A percentile compares a stretch with the other conserved stretches of the same genome.
phyloP scores from a whole-genome alignment of 768 basidiomycete genomes.

The Amanita inopinata region DNA sequence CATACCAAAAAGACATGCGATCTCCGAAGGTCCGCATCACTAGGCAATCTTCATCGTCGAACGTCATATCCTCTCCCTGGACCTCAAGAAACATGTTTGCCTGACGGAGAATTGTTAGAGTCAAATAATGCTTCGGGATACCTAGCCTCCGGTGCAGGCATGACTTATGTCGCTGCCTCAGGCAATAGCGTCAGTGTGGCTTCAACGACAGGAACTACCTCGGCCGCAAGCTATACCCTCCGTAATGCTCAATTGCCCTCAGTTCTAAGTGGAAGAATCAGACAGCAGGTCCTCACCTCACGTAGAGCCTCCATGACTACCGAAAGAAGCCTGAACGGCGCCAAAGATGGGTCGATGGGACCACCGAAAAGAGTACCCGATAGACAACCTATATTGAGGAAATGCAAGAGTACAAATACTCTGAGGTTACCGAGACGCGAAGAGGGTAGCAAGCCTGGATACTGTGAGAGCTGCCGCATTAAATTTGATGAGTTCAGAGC shows the following conservation, averaged over 20 bases:
- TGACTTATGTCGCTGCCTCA: conserved; percentile 79
- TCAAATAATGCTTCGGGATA: conserved; percentile 67
- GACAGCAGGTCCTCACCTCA: conserved; percentile 60
- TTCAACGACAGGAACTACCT: conserved; percentile 83
- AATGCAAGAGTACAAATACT: conserved; percentile 76
- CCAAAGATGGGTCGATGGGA: conserved; percentile 45
- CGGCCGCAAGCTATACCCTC: conserved; percentile 39
- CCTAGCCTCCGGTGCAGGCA: conserved; percentile 39
- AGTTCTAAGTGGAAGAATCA: conserved; percentile 43
- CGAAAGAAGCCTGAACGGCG: conserved; percentile 15
- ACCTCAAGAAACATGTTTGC: conserved; percentile 16
- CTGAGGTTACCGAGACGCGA: conserved; percentile 68
- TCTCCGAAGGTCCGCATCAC: conserved; percentile 64
- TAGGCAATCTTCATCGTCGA: conserved; percentile 64
- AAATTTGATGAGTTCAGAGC: conserved; percentile 83
- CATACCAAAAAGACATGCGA: conserved; percentile 32
- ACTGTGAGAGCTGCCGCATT: conserved; percentile 91
- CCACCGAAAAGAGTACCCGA: conserved; percentile 55
- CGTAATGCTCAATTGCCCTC: conserved; percentile 42
- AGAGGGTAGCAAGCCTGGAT: conserved; percentile 86
- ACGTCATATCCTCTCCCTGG: conserved; percentile 22
- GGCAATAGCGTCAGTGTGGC: conserved; percentile 93
- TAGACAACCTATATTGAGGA: conserved; percentile 44
- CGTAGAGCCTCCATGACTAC: conserved; percentile 32
- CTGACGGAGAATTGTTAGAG: conserved; percentile 39